Evolutionary conservation across 768 basidiomycete species (phyloP).

Genomic region (Russula vinacea): DNA sequence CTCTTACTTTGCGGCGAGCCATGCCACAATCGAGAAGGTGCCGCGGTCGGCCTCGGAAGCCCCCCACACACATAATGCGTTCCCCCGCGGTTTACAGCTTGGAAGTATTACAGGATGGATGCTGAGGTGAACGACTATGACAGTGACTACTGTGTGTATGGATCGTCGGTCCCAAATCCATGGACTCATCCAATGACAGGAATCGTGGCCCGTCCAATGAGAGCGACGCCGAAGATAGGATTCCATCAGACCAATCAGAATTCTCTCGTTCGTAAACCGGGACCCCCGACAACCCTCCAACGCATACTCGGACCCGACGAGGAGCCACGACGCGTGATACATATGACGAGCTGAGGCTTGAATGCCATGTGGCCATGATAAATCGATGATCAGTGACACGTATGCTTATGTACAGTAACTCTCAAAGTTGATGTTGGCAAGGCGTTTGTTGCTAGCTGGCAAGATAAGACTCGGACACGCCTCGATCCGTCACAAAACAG

Average conservation of each 20-base stretch:
- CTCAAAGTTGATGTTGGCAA: no score
- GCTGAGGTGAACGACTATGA: neutral
- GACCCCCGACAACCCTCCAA: neutral
- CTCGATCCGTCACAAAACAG: neutral
- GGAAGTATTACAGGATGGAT: no score
- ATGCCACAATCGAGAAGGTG: neutral
- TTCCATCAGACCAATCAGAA: no score
- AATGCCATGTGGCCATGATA: neutral
- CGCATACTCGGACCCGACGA: slow-evolving; percentile 5
- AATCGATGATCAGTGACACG: neutral
- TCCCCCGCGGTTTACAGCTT: neutral
- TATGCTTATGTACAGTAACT: no score
- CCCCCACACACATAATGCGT: no score
- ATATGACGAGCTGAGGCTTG: neutral
- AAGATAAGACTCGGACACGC: neutral
- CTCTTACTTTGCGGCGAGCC: slow-evolving; percentile 4
- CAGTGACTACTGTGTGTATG: neutral
- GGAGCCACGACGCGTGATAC: neutral
- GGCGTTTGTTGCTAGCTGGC: neutral
- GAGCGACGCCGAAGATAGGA: neutral
- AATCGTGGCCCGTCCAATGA: no score
- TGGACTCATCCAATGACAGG: neutral
- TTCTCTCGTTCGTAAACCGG: no score
- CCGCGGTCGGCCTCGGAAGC: neutral
- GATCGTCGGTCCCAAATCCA: neutral